A percentile compares a stretch with the other conserved stretches of the same genome.
phyloP scores from a whole-genome alignment of 2,329 filamentous ascomycete genomes.

The Cyphellophora attinorum region DNA sequence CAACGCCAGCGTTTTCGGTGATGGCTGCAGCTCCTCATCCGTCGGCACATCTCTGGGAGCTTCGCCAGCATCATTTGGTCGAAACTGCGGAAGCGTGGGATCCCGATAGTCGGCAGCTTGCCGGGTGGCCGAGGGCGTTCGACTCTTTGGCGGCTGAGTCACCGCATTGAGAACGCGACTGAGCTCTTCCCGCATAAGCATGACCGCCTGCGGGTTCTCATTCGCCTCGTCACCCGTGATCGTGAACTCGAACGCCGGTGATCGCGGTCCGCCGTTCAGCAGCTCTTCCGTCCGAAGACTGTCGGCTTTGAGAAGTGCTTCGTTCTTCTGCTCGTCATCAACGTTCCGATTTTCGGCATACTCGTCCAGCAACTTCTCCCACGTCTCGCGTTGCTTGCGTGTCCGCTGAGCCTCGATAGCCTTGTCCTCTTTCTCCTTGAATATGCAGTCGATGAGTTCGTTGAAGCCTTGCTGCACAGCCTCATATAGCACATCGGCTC shows the following conservation, averaged over 20 bases:
- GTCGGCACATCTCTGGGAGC: conserved; percentile 22
- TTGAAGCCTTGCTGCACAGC: conserved; percentile 89
- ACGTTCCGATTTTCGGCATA: conserved; percentile 32
- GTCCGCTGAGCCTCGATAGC: conserved; percentile 60
- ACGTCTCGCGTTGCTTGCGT: conserved; percentile 50
- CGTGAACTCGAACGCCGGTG: too few relatives aligned
- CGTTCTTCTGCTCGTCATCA: conserved; percentile 24
- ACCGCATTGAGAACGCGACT: background rate
- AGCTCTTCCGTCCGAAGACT: conserved; percentile 15
- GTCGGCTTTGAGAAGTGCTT: conserved; percentile 21
- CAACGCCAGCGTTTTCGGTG: conserved; percentile 27
- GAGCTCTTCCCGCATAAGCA: too few relatives aligned
- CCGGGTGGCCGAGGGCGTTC: background rate
- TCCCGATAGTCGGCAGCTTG: conserved; percentile 20
- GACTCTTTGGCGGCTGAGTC: background rate
- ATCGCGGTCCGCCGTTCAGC: conserved; percentile 24
- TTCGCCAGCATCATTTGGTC: conserved; percentile 27
- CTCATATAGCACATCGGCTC: conserved; percentile 82
- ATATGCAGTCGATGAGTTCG: conserved; percentile 78
- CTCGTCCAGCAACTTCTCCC: conserved; percentile 28
- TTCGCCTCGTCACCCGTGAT: conserved; percentile 58
- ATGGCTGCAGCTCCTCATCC: conserved; percentile 17
- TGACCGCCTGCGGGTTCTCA: conserved; percentile 62
- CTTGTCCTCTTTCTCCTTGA: conserved; percentile 69
- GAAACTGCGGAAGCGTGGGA: conserved; percentile 37